Evolutionary conservation across 352 stramenopile species (phyloP), one percentile per base, ranked within the genome.

Genomic region (Globisporangium yorkense): DNA sequence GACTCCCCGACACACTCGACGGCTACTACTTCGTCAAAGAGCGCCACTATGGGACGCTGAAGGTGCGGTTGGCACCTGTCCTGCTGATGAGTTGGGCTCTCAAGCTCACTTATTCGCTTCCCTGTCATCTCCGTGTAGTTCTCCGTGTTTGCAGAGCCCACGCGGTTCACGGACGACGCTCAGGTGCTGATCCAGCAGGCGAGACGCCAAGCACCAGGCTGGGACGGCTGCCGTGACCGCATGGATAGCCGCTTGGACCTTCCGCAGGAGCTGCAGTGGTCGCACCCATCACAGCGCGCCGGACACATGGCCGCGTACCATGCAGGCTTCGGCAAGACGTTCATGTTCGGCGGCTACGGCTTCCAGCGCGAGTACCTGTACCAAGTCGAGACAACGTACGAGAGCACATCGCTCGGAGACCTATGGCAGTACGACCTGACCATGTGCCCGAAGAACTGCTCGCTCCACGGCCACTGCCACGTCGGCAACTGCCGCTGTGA

Each of bases 371-470:
- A 94, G 59, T 77, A 82, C 27, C 58, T 83, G n/a, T 79, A 84
- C 35, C 68, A 84, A 37, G 70, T 78, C 7, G 65, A 84, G 6
- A 73, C 65, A 9, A 94, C 84, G n/a, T 76, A 76, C 33, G 54
- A 65, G 2, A 74, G 76, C 12, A 43, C 33, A 29, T 89, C 94
- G 1, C 69, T 94, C 0, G 71, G 65, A 8, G 92, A 98, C 68
- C 74, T 97, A 24, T 98, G 94, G 94, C 80, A 93, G 48, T 93
- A 97, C 54, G 77, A 93, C 55, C 70, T 97, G 10, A 74, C 84
- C 48, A 83, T 94, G 56, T 99, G 96, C 68, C 65, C 83, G 46
- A 94, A 94, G 61, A 98, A 98, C 71, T 99, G 96, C 66, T 96
- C 77, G 0, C 71, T 91, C 45, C 87, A 98, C 54, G 96, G 96